Evolutionary conservation across 1,284 basidiomycete species (phyloP), one percentile per base, ranked within the genome.

Genomic region (Tilletia indica): DNA sequence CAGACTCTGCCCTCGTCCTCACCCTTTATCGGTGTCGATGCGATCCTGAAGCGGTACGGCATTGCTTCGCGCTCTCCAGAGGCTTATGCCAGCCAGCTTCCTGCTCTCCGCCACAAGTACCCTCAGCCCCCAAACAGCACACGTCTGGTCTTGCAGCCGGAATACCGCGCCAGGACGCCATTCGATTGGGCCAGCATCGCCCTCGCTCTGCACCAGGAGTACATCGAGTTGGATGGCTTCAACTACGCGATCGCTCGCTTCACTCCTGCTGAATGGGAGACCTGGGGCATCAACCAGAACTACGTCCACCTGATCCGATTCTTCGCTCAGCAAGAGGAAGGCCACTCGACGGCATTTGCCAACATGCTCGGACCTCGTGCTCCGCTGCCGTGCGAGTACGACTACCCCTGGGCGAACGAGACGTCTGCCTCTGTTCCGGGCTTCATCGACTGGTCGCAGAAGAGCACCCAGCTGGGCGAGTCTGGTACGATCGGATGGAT

Each of bases 221-320:
- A 75, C 70, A 80, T 80, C 68, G 78, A 80, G 75, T 73, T 79
- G 21, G 78, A 80, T 61, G 71, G 75, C 3, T 80, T 80, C 78
- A 79, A 79, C 71, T 76, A 80, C 54, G 76, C 69, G 5, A 70
- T 80, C 34, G 72, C 73, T 64, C 73, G 74, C 61, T 80, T 80
- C 54, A 75, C 76, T 9, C 75, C 73, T n/a, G 76, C 70, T 14
- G 75, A 80, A 61, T 79, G 77, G 61, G 74, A 74, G 39, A 71
- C 69, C 6, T 70, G 68, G 36, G 78, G 78, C 34, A 42, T 80
- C 31, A 67, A 47, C 45, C 45, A 19, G 8, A 42, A 34, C n/a
- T 47, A 67, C 48, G 66, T 67, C 21, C 48, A 47, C 25, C 71
- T 80, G 36, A 75, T 80, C 48, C 73, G 74, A 3, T 73, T 74